Evolutionary conservation across 805 yeast species (phyloP), one percentile per base, ranked within the genome.

Genomic region (Huiozyma sinensis): DNA sequence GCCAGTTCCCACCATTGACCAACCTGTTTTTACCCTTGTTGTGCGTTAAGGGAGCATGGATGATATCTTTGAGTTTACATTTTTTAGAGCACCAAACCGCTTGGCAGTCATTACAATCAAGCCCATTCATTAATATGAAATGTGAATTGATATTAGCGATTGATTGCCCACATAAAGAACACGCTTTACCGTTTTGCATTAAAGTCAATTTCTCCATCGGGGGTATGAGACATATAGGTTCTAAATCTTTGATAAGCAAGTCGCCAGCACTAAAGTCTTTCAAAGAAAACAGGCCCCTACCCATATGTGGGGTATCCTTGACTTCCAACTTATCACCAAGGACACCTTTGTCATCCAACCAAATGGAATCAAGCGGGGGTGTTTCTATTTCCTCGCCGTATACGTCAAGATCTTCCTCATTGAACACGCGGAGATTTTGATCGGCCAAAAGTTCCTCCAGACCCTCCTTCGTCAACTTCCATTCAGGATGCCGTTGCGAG

Each of bases 91-190:
- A 85, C 90, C 92, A 85, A 40, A 78, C 65, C 42, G 77, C 82
- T 6, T 70, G 60, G 52, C 90, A 83, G 11, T 70, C 69, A 41
- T 70, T 67, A 63, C 95, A 85, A 50, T 79, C 82, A 40, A 80
- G 64, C n/a, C 82, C 79, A 42, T 65, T 58, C 40, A 56, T 54
- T 33, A 65, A 49, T 12, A 66, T 53, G 33, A 52, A 56, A 39
- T 60, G 63, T 6, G 61, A 56, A 9, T 57, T 49, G 11, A 52
- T 48, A 35, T 57, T 52, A 32, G 37, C 49, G 34, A 79, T 61
- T 1, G 79, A 63, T 39, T 72, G 70, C 0, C 88, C 86, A 66
- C 95, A 85, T 55, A 73, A 71, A 1, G 85, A 68, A 59, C 95
- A 85, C 3, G 85, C 83, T 51, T 75, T 75, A 0, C 88, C 84